These are phyloP conservation scores for Cyberlindnera euphorbiiphila DNA, from an alignment of 805 yeast genomes.

Conservation along the genomic window DNA sequence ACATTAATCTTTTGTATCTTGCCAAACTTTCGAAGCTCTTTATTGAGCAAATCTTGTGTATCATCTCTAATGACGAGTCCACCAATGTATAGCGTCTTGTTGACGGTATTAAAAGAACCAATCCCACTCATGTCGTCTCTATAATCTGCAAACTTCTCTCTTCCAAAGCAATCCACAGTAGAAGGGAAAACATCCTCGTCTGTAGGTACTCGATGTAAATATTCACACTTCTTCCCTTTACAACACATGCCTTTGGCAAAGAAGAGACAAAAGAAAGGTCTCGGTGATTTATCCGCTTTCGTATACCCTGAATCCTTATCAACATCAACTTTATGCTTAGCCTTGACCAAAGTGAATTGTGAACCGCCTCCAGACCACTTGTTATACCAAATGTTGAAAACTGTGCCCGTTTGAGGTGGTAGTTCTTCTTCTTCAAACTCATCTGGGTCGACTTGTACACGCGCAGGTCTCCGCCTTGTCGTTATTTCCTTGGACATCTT, in stretches of 20 bases:
- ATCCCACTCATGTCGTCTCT: conserved; percentile 94
- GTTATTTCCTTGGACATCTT: background rate
- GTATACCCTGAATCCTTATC: conserved; percentile 73
- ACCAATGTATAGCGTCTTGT: conserved; percentile 78
- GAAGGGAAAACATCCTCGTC: conserved; percentile 54
- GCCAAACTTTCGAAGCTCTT: conserved; percentile 73
- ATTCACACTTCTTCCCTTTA: conserved; percentile 71
- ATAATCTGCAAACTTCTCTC: conserved; percentile 78
- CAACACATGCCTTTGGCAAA: conserved; percentile 89
- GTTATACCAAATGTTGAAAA: conserved; percentile 83
- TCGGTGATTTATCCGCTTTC: conserved; percentile 47
- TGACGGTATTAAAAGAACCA: conserved; percentile 70
- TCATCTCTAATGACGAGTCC: conserved; percentile 39
- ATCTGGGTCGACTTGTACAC: conserved; percentile 68
- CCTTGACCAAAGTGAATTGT: conserved; percentile 37
- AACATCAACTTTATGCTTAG: conserved; percentile 59
- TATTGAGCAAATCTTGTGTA: conserved; percentile 34
- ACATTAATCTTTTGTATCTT: conserved; percentile 63
- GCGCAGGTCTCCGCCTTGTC: conserved; percentile 45
- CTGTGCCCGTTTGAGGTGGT: conserved; percentile 78
- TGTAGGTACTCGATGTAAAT: conserved; percentile 71
- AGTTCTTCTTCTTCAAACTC: conserved; percentile 50
- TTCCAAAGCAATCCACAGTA: conserved; percentile 85
- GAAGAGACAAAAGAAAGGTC: conserved; percentile 65
- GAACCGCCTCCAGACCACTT: conserved; percentile 71